These are phyloP conservation scores for Diaporthe citriasiana DNA, from an alignment of 2,329 filamentous ascomycete species.

Conservation along the genomic window DNA sequence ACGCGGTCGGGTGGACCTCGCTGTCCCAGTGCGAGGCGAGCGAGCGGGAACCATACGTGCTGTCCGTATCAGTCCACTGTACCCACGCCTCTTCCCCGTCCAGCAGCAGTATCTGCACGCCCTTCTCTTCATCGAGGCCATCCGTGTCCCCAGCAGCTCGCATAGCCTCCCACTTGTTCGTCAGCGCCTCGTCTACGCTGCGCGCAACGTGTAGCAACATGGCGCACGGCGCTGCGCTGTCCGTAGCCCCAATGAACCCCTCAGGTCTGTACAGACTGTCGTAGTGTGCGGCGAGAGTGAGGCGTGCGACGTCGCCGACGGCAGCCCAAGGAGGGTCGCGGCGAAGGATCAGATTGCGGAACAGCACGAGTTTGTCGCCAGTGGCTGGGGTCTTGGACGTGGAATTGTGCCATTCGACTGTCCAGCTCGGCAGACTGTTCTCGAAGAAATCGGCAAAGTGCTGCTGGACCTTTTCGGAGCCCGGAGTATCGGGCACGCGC, in stretches of 20 bases:
- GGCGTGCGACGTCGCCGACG: conserved; percentile 76
- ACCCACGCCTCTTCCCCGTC: conserved; percentile 88
- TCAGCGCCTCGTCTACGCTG: conserved; percentile 78
- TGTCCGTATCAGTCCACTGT: conserved; percentile 79
- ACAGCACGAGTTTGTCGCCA: conserved; percentile 74
- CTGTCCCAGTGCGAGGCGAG: conserved; percentile 81
- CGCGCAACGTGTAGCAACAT: conserved; percentile 85
- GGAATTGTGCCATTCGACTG: conserved; percentile 80
- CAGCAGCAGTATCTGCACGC: conserved; percentile 83
- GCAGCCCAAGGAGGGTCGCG: conserved; percentile 83
- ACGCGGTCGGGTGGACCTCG: conserved; percentile 74
- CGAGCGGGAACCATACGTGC: conserved; percentile 81
- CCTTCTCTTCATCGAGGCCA: conserved; percentile 75
- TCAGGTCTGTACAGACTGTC: conserved; percentile 80
- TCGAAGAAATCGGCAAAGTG: conserved; percentile 82
- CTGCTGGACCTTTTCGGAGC: conserved; percentile 74
- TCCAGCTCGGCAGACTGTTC: conserved; percentile 77
- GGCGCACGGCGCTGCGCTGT: conserved; percentile 87
- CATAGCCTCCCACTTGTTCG: conserved; percentile 81
- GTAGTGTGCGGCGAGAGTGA: conserved; percentile 88
- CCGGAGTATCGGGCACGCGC: conserved; percentile 80
- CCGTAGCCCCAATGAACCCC: conserved; percentile 87
- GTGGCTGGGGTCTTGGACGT: conserved; percentile 78
- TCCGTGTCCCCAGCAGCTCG: conserved; percentile 65
- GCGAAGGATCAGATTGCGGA: conserved; percentile 82